A percentile compares a stretch with the other conserved stretches of the same genome.
Conservation (phyloP, 1,139 yeast genomes). For the Nakaseomyces kungkrabaensis region DNA sequence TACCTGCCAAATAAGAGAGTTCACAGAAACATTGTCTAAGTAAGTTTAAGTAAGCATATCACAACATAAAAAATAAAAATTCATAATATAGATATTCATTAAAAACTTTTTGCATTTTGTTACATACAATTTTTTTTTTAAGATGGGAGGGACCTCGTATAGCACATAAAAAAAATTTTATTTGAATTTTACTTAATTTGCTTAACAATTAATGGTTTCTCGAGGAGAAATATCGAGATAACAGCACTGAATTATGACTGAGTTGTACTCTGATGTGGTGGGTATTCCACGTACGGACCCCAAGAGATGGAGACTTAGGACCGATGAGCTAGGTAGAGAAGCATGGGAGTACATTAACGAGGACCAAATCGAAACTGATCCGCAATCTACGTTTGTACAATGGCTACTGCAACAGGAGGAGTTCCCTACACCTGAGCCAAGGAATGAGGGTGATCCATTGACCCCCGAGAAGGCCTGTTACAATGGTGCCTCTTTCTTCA, state of each 20-base stretch:
- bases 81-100: too few relatives aligned
- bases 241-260: slow-evolving; percentile 6
- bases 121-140: too few relatives aligned
- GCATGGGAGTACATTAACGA: slow-evolving; percentile 63
- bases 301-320: slow-evolving; percentile 61
- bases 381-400: slow-evolving; percentile 50
- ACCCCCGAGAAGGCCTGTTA: slow-evolving; percentile 56
- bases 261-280: slow-evolving; percentile 49
- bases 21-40: not conserved
- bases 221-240: not conserved
- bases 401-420: slow-evolving; percentile 41
- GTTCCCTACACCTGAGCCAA: slow-evolving; percentile 37
- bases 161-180: too few relatives aligned
- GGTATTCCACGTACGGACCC: slow-evolving; percentile 64
- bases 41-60: too few relatives aligned
- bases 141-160: too few relatives aligned
- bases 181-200: too few relatives aligned
- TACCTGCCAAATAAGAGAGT: not conserved
- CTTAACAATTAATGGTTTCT: too few relatives aligned
- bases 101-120: too few relatives aligned
- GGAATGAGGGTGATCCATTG: slow-evolving; percentile 19
- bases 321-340: slow-evolving; percentile 67
- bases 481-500: slow-evolving; percentile 67
- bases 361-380: slow-evolving; percentile 33
- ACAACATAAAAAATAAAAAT: too few relatives aligned